These are phyloP conservation scores for Aspergillus eucalypticola DNA, from an alignment of 2,329 filamentous ascomycete species.

Conservation along the genomic window DNA sequence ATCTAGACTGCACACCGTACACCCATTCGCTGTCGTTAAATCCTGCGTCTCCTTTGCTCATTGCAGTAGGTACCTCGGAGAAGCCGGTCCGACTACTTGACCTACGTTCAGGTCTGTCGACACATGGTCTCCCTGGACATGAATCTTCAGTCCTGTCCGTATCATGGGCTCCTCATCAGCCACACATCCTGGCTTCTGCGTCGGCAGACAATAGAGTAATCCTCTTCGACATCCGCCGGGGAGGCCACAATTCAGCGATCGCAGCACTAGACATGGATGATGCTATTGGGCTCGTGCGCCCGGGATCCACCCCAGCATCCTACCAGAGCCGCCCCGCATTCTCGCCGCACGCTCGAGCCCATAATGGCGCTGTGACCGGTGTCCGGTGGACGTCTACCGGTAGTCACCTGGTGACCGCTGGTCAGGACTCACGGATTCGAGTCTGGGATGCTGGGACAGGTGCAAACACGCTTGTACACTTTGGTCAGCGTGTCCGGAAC, in stretches of 20 bases:
- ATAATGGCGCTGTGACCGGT: constrained; percentile 80
- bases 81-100: constrained; percentile 83
- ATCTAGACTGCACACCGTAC: constrained; percentile 49
- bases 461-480: constrained; percentile 84
- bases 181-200: constrained; percentile 78
- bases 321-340: constrained; percentile 42
- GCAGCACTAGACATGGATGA: constrained; percentile 84
- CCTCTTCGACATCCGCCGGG: constrained; percentile 83
- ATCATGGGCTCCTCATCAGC: constrained; percentile 78
- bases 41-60: constrained; percentile 70
- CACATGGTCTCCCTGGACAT: constrained; percentile 70
- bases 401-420: constrained; percentile 72
- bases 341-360: constrained; percentile 60
- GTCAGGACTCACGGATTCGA: constrained; percentile 79
- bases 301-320: constrained; percentile 32
- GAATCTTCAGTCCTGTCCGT: constrained; percentile 66
- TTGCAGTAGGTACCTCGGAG: constrained; percentile 86
- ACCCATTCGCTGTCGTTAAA: constrained; percentile 69
- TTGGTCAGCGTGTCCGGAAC: constrained; percentile 80
- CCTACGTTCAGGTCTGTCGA: constrained; percentile 74
- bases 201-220: constrained; percentile 81
- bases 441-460: constrained; percentile 83
- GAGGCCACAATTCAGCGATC: constrained; percentile 65
- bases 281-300: constrained; percentile 63
- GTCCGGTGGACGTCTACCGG: constrained; percentile 83